These are phyloP conservation scores for Phaeosphaeria sp. DNA, from an alignment of 2,329 filamentous ascomycete genomes.

Conservation along the genomic window DNA sequence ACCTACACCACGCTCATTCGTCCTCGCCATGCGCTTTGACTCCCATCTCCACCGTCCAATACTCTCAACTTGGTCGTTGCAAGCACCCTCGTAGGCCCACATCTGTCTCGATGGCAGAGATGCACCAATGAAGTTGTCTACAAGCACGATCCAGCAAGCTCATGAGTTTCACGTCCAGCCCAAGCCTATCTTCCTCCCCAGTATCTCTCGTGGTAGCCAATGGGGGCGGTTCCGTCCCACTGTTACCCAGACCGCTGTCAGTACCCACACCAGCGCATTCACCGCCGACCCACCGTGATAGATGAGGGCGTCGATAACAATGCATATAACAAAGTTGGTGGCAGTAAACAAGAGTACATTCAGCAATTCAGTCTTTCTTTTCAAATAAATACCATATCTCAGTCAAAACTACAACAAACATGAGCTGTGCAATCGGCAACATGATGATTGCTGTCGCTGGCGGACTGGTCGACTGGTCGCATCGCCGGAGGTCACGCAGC, in stretches of 20 bases:
- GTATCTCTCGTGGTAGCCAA: not conserved
- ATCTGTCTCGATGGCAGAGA: not conserved
- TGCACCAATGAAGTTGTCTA: not conserved
- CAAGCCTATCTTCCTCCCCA: not conserved
- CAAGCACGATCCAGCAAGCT: not conserved
- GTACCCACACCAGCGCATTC: conserved; percentile 1
- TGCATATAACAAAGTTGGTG: not conserved
- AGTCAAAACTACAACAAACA: not conserved
- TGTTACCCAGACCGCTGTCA: conserved; percentile 1
- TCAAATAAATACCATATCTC: not conserved
- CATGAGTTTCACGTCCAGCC: not conserved
- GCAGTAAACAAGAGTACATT: not conserved
- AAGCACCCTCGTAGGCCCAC: not conserved
- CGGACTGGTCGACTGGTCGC: conserved; percentile 4
- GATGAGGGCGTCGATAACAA: not conserved
- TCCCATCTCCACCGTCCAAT: not conserved
- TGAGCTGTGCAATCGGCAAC: conserved; percentile 7
- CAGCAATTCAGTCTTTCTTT: not conserved
- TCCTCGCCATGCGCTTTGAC: not conserved
- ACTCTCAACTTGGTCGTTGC: not conserved
- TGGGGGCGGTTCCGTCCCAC: not conserved
- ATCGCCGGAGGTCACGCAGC: not conserved
- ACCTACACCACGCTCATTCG: not conserved
- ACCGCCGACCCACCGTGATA: conserved; percentile 1
- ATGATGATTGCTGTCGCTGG: conserved; percentile 6